A percentile compares a stretch with the other conserved stretches of the same genome.
phyloP scores from a whole-genome alignment of 1,284 basidiomycete genomes.

The Cutaneotrichosporon sp. region DNA sequence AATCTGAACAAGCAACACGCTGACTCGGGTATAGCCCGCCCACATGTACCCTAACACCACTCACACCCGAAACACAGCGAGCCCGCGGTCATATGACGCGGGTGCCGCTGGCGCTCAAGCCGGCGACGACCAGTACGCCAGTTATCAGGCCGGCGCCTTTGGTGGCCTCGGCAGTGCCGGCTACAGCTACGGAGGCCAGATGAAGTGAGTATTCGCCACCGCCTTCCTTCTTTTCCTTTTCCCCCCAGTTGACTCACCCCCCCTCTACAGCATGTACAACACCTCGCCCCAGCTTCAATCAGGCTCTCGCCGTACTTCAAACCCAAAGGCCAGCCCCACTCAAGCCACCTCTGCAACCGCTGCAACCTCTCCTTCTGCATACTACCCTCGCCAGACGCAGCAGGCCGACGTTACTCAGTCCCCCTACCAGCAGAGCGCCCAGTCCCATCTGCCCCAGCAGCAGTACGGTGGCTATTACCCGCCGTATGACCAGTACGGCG shows the following conservation, averaged over 20 bases:
- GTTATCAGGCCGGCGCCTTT: constrained; percentile 19
- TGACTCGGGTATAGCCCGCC: constrained; percentile 5
- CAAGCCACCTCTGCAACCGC: constrained; percentile 16
- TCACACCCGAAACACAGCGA: constrained; percentile 28
- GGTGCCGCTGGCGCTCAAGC: constrained; percentile 17
- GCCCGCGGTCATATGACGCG: constrained; percentile 28
- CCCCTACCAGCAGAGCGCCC: constrained; percentile 17
- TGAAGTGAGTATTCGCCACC: constrained; percentile 25
- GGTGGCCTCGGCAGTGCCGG: constrained; percentile 24
- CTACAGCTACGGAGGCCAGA: constrained; percentile 17
- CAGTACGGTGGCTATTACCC: constrained; percentile 20
- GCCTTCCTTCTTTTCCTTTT: no score
- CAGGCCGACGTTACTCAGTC: constrained; percentile 13
- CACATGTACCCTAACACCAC: constrained; percentile 28
- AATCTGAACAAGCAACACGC: background rate
- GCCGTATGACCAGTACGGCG: constrained; percentile 12
- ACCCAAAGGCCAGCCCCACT: constrained; percentile 23
- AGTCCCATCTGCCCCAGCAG: constrained; percentile 9
- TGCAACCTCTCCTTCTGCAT: constrained; percentile 30
- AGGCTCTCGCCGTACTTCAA: constrained; percentile 28
- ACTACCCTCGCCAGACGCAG: constrained; percentile 21
- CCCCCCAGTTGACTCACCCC: no score
- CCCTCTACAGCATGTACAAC: constrained; percentile 26
- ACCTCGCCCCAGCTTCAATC: constrained; percentile 25
- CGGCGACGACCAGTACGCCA: constrained; percentile 24